Evolutionary conservation across 257 asterid species (phyloP).

Genomic region (Primulina tabacum): DNA sequence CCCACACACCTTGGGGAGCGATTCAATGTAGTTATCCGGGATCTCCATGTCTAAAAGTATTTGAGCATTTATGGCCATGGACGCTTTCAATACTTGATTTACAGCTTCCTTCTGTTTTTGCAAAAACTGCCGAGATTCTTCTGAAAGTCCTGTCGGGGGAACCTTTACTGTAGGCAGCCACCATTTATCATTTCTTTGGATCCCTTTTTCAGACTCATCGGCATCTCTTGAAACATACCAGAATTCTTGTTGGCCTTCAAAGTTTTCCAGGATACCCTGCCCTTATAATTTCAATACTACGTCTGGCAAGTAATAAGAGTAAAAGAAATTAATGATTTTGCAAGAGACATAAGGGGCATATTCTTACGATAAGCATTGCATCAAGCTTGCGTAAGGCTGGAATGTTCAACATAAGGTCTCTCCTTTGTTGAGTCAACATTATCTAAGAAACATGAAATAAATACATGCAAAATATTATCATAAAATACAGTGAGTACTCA

Average conservation of each 20-base stretch:
- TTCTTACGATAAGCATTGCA: constrained; percentile 52
- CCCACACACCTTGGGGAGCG: constrained; percentile 48
- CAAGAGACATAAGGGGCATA: background rate
- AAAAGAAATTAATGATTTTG: background rate
- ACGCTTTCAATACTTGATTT: constrained; percentile 49
- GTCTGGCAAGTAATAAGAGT: background rate
- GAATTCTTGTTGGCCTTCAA: constrained; percentile 37
- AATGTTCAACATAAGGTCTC: constrained; percentile 50
- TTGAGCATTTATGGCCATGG: constrained; percentile 60
- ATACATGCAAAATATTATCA: background rate
- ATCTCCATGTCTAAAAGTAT: constrained; percentile 51
- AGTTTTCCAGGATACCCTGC: constrained; percentile 46
- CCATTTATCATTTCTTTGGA: constrained; percentile 47
- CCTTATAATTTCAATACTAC: background rate
- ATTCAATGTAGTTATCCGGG: constrained; percentile 51
- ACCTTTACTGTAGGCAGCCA: constrained; percentile 57
- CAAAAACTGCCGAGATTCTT: constrained; percentile 36
- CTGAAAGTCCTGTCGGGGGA: constrained; percentile 47
- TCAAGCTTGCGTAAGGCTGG: constrained; percentile 54
- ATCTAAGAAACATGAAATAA: constrained; percentile 28
- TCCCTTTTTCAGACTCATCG: constrained; percentile 44
- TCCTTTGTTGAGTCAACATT: constrained; percentile 45
- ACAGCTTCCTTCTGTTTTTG: constrained; percentile 48
- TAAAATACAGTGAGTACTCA: background rate
- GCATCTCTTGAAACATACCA: constrained; percentile 50